Conservation (phyloP, 192 early-diverging fungal species). For the Coemansia asiatica region DNA sequence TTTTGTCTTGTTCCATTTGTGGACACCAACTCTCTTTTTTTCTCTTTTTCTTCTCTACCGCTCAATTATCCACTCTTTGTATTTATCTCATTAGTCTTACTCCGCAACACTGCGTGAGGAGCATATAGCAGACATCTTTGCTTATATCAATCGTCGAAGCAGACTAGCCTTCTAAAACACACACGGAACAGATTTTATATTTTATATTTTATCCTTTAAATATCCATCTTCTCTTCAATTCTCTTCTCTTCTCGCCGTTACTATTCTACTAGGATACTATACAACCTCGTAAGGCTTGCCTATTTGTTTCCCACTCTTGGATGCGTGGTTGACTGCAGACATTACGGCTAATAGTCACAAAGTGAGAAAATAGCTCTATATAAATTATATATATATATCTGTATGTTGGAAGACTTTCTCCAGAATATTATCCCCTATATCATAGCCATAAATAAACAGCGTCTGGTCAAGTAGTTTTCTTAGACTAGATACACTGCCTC, state of each 20-base stretch:
- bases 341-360: slow-evolving; percentile 1
- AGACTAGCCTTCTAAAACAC: background rate
- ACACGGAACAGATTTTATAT: no score
- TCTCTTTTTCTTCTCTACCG: slow-evolving; percentile 3
- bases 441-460: background rate
- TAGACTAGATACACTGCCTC: background rate
- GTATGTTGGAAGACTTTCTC: background rate
- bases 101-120: background rate
- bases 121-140: background rate
- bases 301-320: background rate
- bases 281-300: background rate
- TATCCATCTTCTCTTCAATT: background rate
- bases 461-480: background rate
- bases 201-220: no score
- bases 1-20: background rate
- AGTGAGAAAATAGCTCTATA: background rate
- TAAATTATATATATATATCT: no score
- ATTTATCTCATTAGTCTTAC: background rate
- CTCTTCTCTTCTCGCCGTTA: background rate
- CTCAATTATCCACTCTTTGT: background rate
- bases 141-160: background rate
- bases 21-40: slow-evolving; percentile 6
- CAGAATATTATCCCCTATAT: background rate
- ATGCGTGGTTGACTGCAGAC: background rate
- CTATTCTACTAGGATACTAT: background rate